A percentile compares a stretch with the other conserved stretches of the same genome.
Evolutionary conservation across 108 stramenopile genomes (phyloP).

Genomic region (Fragilaria radians): DNA sequence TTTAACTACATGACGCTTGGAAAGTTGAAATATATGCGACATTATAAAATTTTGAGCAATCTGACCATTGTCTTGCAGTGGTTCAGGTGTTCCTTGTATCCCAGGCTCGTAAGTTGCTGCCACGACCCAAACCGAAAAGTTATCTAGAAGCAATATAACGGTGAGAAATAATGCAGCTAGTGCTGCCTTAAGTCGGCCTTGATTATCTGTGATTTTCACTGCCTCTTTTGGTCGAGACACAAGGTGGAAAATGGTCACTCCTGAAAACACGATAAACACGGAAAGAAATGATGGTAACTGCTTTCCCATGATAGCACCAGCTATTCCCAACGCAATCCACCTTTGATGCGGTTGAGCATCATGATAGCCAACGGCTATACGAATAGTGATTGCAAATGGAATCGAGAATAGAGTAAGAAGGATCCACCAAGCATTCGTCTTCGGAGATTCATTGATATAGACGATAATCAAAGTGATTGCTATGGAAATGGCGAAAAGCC

Average conservation of each 20-base stretch:
- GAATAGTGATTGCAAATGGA: background rate
- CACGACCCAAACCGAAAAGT: slow-evolving; percentile 82
- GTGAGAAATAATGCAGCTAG: slow-evolving; percentile 3
- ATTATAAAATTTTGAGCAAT: slow-evolving; percentile 38
- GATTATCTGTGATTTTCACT: background rate
- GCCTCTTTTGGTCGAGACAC: slow-evolving; percentile 9
- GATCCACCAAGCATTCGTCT: background rate
- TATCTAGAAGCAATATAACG: slow-evolving; percentile 49
- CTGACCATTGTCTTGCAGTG: slow-evolving; percentile 79
- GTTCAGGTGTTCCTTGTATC: slow-evolving; percentile 19
- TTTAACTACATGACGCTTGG: slow-evolving; percentile 43
- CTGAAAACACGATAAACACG: slow-evolving; percentile 14
- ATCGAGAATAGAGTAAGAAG: background rate
- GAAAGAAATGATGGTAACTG: slow-evolving; percentile 26
- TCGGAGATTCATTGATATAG: background rate
- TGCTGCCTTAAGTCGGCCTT: background rate
- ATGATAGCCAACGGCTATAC: background rate
- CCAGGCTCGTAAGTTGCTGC: slow-evolving; percentile 64
- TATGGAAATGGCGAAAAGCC: too few relatives aligned
- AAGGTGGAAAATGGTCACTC: slow-evolving; percentile 19
- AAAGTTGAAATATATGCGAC: slow-evolving; percentile 27
- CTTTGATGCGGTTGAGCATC: slow-evolving; percentile 17
- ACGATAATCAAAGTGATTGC: background rate
- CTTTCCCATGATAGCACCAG: slow-evolving; percentile 24
- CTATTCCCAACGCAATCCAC: slow-evolving; percentile 25